Conservation (phyloP, 768 basidiomycete species). For the Boletellus ananiceps region DNA sequence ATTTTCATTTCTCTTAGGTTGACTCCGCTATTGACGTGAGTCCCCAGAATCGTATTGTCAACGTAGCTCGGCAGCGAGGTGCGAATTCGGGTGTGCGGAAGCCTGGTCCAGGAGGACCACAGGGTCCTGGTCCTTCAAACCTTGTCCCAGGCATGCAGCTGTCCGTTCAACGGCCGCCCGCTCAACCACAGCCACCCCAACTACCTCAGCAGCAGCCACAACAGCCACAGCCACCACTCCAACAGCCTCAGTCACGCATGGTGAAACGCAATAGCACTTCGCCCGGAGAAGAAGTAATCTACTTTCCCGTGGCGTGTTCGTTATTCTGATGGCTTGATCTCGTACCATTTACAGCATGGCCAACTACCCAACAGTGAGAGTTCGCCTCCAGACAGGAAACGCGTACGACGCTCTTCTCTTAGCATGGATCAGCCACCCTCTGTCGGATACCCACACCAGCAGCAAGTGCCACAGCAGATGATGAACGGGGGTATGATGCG, state of each 20-base stretch:
- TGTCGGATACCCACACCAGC: slow-evolving; percentile 33
- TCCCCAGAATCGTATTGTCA: slow-evolving; percentile 36
- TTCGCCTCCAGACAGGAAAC: slow-evolving; percentile 57
- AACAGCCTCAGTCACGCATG: slow-evolving; percentile 24
- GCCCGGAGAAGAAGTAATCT: slow-evolving; percentile 54
- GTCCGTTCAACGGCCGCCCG: slow-evolving; percentile 39
- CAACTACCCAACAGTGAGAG: slow-evolving; percentile 45
- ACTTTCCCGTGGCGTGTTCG: neutral
- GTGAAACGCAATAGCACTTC: slow-evolving; percentile 58
- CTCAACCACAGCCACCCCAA: slow-evolving; percentile 26
- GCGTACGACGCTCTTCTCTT: slow-evolving; percentile 46
- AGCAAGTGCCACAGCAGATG: slow-evolving; percentile 36
- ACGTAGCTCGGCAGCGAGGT: slow-evolving; percentile 22
- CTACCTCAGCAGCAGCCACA: slow-evolving; percentile 20
- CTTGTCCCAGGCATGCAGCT: slow-evolving; percentile 33
- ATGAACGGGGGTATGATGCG: slow-evolving; percentile 40
- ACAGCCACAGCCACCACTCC: slow-evolving; percentile 21
- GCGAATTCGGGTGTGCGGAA: slow-evolving; percentile 18
- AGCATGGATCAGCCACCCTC: slow-evolving; percentile 39
- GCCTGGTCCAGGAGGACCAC: slow-evolving; percentile 28
- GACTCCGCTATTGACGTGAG: slow-evolving; percentile 10
- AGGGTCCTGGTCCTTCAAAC: slow-evolving; percentile 27
- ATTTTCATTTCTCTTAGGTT: slow-evolving; percentile 6
- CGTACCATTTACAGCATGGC: slow-evolving; percentile 37
- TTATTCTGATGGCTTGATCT: slow-evolving; percentile 1